These are phyloP conservation scores for Fusarium cicatricum DNA, from an alignment of 2,329 filamentous ascomycete genomes.

Conservation along the genomic window DNA sequence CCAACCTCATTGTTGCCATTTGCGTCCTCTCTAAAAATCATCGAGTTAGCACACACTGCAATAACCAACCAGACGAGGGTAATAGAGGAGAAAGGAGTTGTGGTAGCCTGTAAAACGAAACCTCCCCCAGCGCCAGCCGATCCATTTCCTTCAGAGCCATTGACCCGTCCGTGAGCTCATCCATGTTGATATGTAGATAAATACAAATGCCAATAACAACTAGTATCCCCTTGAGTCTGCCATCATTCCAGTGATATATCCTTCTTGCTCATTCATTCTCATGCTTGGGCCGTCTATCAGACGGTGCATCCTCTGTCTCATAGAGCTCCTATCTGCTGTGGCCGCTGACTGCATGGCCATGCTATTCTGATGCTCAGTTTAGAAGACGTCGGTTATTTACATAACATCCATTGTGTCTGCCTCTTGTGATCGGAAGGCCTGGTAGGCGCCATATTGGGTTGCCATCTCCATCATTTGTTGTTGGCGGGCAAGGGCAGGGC, in stretches of 20 bases:
- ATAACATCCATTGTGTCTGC: constrained; percentile 59
- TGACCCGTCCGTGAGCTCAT: constrained; percentile 22
- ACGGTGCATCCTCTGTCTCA: constrained; percentile 5
- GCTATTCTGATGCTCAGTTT: constrained; percentile 26
- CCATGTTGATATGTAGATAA: constrained; percentile 21
- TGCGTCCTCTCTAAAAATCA: constrained; percentile 22
- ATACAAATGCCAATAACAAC: constrained; percentile 23
- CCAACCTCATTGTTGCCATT: constrained; percentile 19
- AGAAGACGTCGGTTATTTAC: constrained; percentile 40
- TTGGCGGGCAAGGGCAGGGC: constrained; percentile 55
- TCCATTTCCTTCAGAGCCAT: constrained; percentile 18
- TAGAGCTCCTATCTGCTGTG: constrained; percentile 16
- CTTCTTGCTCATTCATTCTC: constrained; percentile 3
- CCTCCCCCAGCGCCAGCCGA: constrained; percentile 30
- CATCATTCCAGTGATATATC: constrained; percentile 8
- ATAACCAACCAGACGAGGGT: background rate
- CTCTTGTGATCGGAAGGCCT: constrained; percentile 56
- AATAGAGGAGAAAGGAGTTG: constrained; percentile 18
- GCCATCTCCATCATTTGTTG: constrained; percentile 68
- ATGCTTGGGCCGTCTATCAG: constrained; percentile 3
- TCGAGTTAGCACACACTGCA: constrained; percentile 38
- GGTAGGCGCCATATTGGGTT: constrained; percentile 71
- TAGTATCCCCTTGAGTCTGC: background rate
- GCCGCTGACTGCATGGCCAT: constrained; percentile 14
- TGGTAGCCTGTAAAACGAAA: constrained; percentile 36